Base-by-base conservation (phyloP, 148 eudicot species). In the Euryodendron excelsum region DNA sequence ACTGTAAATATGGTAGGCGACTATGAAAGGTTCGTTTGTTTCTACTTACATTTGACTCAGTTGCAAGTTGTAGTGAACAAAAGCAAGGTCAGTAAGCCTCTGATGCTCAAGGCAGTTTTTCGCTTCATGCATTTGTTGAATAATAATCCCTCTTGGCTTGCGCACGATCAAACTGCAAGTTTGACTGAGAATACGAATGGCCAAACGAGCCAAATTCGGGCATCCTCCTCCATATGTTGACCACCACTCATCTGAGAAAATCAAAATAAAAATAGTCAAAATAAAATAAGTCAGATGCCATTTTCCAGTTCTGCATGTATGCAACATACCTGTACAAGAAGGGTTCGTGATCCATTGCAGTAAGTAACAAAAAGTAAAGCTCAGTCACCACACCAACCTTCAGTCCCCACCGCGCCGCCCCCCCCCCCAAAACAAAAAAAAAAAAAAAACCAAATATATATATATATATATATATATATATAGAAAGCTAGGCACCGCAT, bases 241-340 rank as follows among this genome's bases (percentile, higher is more conserved):
- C 99, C 99, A 96, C 98, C 99, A 96, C 82, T 91, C 99, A 80
- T 90, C 98, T 94, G 78, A 70, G 71, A 77, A 12, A 72, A 81
- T 47, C 75, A 36, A 79, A 53, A 61, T 11, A 21, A 11, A 1
- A 8, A 37, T n/a, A 41, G 30, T n/a, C 13, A 20, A 63, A 21
- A 62, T 18, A 44, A 23, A 44, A 47, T 20, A 23, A 11, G 27
- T 4, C 41, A n/a, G 33, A 28, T 21, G 5, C 37, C 36, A 17
- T 23, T n/a, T n/a, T n/a, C n/a, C n/a, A n/a, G n/a, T n/a, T n/a
- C n/a, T n/a, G n/a, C n/a, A 21, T 59, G 11, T 13, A 63, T 27
- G 15, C 59, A 59, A 70, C 14, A 30, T 44, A 20, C 4, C 25
- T 34, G 5, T 28, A 25, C 71, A 52, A 31, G 17, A 10, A 47